Evolutionary conservation across 2,329 filamentous ascomycete genomes (phyloP), one percentile per base, ranked within the genome.

Genomic region (Decorospora gaudefroyi): DNA sequence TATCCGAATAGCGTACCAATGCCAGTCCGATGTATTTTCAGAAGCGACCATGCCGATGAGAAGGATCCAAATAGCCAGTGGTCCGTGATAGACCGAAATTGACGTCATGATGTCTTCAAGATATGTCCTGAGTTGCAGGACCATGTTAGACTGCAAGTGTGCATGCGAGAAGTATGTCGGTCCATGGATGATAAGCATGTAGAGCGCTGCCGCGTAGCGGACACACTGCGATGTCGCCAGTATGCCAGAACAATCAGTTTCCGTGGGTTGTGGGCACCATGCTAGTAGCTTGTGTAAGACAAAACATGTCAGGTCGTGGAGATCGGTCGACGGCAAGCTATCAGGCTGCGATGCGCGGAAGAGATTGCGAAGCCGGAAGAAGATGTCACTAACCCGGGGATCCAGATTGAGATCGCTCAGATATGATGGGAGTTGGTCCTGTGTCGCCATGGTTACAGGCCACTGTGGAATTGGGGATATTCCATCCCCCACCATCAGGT

Each of bases 281-380:
- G 34, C 29, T 0, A 82, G 46, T 1, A 83, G 67, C 15, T 72
- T 71, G 46, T 82, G 79, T 1, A 82, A 62, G 15, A 78, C 74
- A 50, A 78, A 82, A 36, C 76, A 80, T 4, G 77, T 76, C 1
- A 83, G 65, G 41, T 82, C 80, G 44, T 83, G 80, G 0, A 82
- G 71, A 31, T 72, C 68, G 0, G 75, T 76, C 0, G 65, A 65
- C 1, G 74, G 50, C 0, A 78, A 46, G 11, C 15, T n/a, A 0
- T 55, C 54, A 0, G 42, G 42, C 9, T 61, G 46, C 0, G 69
- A 58, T 3, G 64, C 59, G 1, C 72, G 66, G 34, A 80, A 76
- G 3, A 80, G 59, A 6, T 53, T 61, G 9, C 70, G 72, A 1
- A 81, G 68, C n/a, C 75, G 75, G 12, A 48, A 31, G n/a, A 78